Percentiles rank a stretch among this genome's conserved stretches.
Evolutionary conservation across 176 grass and related monocot species (phyloP).

Genomic region (Tuctoria greenei): DNA sequence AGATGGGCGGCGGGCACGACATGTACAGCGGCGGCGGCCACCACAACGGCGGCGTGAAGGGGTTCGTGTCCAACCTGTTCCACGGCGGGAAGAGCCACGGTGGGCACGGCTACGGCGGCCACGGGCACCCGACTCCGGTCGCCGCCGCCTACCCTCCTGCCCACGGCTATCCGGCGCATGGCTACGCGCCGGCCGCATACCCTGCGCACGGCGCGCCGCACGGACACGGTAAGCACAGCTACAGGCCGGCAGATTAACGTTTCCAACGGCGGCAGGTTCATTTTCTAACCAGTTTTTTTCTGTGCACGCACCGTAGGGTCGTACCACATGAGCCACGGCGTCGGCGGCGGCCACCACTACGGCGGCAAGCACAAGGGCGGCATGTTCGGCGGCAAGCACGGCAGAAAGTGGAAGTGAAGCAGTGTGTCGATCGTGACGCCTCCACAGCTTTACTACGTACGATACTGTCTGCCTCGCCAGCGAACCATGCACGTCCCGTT

Average conservation of each 20-base stretch:
- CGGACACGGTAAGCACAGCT: constrained; percentile 2
- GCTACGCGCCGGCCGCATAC: constrained; percentile 35
- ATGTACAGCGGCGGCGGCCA: constrained; percentile 15
- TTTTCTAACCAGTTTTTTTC: not conserved
- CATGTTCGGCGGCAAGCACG: constrained; percentile 43
- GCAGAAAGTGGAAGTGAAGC: constrained; percentile 47
- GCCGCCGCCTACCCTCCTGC: constrained; percentile 32
- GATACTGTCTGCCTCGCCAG: not conserved
- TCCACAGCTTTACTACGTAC: too few relatives aligned
- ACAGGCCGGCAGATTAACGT: not conserved
- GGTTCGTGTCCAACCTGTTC: constrained; percentile 35
- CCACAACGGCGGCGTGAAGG: constrained; percentile 44
- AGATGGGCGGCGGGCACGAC: constrained; percentile 46
- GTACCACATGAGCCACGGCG: constrained; percentile 35
- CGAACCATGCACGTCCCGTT: not conserved
- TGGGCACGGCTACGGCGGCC: constrained; percentile 25
- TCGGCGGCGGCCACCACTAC: constrained; percentile 20
- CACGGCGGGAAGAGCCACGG: constrained; percentile 19
- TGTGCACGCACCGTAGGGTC: constrained; percentile 28
- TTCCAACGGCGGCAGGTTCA: not conserved
- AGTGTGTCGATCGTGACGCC: not conserved
- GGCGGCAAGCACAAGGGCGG: constrained; percentile 56
- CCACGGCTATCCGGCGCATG: constrained; percentile 37
- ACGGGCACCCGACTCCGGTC: constrained; percentile 31
- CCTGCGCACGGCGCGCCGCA: constrained; percentile 19